Conservation (phyloP, 164 flowering plant genomes). For the Umbellularia californica region DNA sequence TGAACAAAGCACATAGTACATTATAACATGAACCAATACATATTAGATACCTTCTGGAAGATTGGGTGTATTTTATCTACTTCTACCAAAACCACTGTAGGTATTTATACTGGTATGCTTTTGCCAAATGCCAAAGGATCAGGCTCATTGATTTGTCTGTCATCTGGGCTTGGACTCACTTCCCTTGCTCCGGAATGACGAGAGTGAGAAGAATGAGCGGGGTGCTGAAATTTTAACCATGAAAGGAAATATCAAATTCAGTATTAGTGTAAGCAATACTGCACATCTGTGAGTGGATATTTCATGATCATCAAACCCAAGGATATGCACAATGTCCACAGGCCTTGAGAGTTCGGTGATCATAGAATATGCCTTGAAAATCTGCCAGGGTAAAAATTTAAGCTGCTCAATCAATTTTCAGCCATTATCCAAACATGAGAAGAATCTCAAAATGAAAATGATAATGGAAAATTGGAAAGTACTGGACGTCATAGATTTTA, state of each 20-base stretch:
- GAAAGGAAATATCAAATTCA: background rate
- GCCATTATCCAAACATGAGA: too few relatives aligned
- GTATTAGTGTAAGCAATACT: background rate
- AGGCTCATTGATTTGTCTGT: constrained; percentile 3
- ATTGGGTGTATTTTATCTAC: constrained; percentile 18
- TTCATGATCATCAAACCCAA: too few relatives aligned
- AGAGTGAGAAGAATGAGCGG: constrained; percentile 87
- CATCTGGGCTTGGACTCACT: constrained; percentile 81
- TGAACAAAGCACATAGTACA: constrained; percentile 12
- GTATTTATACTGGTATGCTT: constrained; percentile 14
- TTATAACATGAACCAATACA: constrained; percentile 15
- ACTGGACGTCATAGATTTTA: too few relatives aligned
- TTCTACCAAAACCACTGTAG: constrained; percentile 17
- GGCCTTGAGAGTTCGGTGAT: too few relatives aligned
- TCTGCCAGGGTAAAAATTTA: too few relatives aligned
- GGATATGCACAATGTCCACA: too few relatives aligned
- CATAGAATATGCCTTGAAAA: too few relatives aligned
- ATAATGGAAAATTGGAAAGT: too few relatives aligned
- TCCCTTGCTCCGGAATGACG: constrained; percentile 92
- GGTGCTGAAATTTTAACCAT: constrained; percentile 56
- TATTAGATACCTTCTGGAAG: constrained; percentile 4
- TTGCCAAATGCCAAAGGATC: constrained; percentile 5
- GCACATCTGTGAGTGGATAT: background rate
- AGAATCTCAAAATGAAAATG: too few relatives aligned
- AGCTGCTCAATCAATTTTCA: too few relatives aligned